Conservation (phyloP, 495 filamentous ascomycete genomes). For the Halenospora varia region DNA sequence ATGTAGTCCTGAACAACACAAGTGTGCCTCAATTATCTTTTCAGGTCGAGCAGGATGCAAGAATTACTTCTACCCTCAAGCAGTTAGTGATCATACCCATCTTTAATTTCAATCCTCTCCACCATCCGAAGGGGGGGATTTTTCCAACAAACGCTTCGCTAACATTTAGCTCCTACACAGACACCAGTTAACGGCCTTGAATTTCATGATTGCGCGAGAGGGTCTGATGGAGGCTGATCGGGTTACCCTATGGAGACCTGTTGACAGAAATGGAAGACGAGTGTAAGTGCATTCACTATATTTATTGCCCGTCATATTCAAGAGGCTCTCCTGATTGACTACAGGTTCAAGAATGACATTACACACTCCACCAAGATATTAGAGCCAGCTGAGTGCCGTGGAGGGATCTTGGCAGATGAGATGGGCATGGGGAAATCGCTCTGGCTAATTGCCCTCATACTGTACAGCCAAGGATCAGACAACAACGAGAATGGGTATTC, state of each 20-base stretch:
- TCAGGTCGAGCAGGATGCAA: too few species aligned
- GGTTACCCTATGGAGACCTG: neutral
- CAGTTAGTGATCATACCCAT: too few species aligned
- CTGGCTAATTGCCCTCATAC: constrained; percentile 74
- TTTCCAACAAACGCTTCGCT: too few species aligned
- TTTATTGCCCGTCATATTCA: neutral
- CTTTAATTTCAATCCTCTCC: too few species aligned
- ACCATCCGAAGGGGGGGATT: too few species aligned
- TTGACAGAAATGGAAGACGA: too few species aligned
- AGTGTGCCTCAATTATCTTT: too few species aligned
- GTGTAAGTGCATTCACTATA: neutral
- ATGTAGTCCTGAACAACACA: too few species aligned
- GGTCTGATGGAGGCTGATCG: neutral
- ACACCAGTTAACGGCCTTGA: neutral
- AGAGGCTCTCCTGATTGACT: neutral
- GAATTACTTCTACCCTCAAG: too few species aligned
- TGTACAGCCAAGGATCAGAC: constrained; percentile 24
- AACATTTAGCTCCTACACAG: too few species aligned
- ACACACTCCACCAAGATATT: neutral
- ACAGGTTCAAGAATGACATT: neutral
- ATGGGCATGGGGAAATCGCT: constrained; percentile 96
- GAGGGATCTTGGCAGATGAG: constrained; percentile 85
- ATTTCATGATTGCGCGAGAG: neutral
- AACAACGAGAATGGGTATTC: neutral
- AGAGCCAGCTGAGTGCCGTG: constrained; percentile 24